phyloP scores from a whole-genome alignment of 179 eudicot genomes.

The Patellifolia procumbens region DNA sequence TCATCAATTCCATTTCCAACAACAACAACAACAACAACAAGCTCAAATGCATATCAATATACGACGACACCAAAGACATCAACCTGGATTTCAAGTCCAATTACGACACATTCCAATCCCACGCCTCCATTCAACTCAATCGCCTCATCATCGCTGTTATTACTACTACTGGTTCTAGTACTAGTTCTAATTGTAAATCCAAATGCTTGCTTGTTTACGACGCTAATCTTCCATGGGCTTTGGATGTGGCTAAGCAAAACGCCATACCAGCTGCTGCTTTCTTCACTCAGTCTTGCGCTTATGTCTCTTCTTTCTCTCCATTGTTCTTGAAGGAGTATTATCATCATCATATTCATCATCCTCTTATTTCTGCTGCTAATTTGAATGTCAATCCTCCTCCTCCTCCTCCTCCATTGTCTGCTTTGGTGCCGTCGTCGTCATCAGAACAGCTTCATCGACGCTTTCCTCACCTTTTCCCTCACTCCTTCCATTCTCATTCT shows the following conservation, averaged over 20 bases:
- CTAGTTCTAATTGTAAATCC: background rate
- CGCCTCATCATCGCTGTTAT: no score
- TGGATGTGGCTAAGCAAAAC: background rate
- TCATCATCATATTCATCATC: background rate
- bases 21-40: background rate
- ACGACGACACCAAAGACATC: background rate
- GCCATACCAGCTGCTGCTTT: background rate
- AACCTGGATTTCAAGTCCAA: background rate
- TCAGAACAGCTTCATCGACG: background rate
- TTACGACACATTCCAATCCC: background rate
- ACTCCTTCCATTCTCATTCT: no score
- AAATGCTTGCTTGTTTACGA: constrained; percentile 5
- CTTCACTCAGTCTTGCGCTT: constrained; percentile 12
- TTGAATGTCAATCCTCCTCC: background rate
- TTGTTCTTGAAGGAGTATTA: constrained; percentile 11
- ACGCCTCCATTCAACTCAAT: background rate
- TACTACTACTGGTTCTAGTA: no score
- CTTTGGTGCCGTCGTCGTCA: constrained; percentile 1
- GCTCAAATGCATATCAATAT: no score
- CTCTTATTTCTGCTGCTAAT: constrained; percentile 22
- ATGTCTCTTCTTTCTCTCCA: constrained; percentile 1
- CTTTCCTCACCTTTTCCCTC: background rate
- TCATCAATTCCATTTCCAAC: background rate
- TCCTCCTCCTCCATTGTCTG: no score
- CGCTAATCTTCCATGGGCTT: background rate